Evolutionary conservation across 2,329 filamentous ascomycete species (phyloP).

Genomic region (Mycosphaerella sp.): DNA sequence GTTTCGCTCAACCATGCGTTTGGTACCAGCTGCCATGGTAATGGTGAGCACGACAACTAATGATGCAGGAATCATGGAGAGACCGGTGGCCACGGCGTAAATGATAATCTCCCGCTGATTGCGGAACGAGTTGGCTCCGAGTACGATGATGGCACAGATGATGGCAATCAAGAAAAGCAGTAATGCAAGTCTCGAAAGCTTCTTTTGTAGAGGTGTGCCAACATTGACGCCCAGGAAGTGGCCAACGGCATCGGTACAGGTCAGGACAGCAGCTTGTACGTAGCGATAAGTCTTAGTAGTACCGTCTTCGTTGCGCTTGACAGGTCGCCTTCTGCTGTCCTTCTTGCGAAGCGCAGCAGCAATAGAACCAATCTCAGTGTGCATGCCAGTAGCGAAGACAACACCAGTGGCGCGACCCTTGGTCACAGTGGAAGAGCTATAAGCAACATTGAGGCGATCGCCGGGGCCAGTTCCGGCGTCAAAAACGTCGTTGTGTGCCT

Average conservation of each 20-base stretch:
- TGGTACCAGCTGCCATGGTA: constrained; percentile 51
- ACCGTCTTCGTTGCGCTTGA: constrained; percentile 38
- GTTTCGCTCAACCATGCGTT: constrained; percentile 58
- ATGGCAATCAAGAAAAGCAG: constrained; percentile 70
- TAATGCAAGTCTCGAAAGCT: constrained; percentile 78
- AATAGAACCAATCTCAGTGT: constrained; percentile 69
- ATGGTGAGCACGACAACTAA: constrained; percentile 37
- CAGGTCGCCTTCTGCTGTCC: constrained; percentile 40
- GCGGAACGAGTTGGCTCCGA: constrained; percentile 55
- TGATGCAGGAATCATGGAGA: constrained; percentile 57
- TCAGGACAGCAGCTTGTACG: constrained; percentile 48
- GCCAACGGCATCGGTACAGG: constrained; percentile 53
- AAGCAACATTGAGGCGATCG: constrained; percentile 65
- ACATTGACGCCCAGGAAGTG: constrained; percentile 62
- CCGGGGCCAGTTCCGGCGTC: constrained; percentile 53
- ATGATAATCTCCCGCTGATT: constrained; percentile 59
- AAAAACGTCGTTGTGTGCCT: constrained; percentile 54
- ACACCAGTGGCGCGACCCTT: constrained; percentile 64
- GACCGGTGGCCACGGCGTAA: constrained; percentile 56
- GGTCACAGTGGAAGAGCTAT: constrained; percentile 66
- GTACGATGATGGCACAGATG: constrained; percentile 62
- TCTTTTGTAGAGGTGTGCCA: constrained; percentile 78
- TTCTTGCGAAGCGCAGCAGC: constrained; percentile 61
- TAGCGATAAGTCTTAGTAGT: constrained; percentile 32
- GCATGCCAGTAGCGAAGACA: constrained; percentile 65